Percentiles rank a stretch among this genome's conserved stretches.
These are phyloP conservation scores for Zelonia costaricensis DNA, from an alignment of 208 protist genomes.

Conservation along the genomic window DNA sequence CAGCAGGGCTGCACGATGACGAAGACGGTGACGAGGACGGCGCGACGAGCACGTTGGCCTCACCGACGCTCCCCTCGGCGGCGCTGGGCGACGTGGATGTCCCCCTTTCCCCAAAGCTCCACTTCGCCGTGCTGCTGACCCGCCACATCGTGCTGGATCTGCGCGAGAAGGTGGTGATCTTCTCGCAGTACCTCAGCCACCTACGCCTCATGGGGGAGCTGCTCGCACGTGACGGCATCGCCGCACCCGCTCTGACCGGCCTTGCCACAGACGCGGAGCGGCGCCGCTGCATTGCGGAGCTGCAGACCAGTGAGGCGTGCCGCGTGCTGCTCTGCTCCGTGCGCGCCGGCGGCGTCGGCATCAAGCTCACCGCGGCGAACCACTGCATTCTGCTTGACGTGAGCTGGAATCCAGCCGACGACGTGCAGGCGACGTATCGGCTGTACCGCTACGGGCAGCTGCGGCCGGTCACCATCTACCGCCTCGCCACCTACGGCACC, in stretches of 20 bases:
- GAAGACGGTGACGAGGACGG: conserved; percentile 18
- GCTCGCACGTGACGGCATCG: conserved; percentile 27
- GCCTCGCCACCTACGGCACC: conserved; percentile 90
- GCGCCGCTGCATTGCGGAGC: conserved; percentile 53
- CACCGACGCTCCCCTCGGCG: conserved; percentile 2
- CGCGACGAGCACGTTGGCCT: conserved; percentile 8
- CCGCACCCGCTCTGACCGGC: conserved; percentile 49
- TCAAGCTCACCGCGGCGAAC: conserved; percentile 93
- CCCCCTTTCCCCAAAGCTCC: conserved; percentile 66
- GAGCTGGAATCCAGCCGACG: conserved; percentile 91
- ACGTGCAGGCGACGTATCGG: conserved; percentile 93
- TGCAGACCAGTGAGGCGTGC: conserved; percentile 42
- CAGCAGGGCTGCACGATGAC: background rate
- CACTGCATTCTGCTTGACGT: conserved; percentile 96
- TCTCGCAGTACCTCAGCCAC: conserved; percentile 70
- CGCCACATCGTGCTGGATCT: conserved; percentile 46
- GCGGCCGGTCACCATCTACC: conserved; percentile 89
- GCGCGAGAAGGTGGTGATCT: conserved; percentile 81
- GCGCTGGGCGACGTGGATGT: conserved; percentile 27
- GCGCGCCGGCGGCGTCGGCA: conserved; percentile 90
- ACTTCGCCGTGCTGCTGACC: conserved; percentile 54
- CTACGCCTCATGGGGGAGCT: conserved; percentile 49
- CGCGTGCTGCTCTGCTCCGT: conserved; percentile 92
- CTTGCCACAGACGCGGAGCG: conserved; percentile 38
- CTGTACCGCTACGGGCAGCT: conserved; percentile 94